Conservation (phyloP, 2,329 filamentous ascomycete genomes). For the Trichoderma sp. region DNA sequence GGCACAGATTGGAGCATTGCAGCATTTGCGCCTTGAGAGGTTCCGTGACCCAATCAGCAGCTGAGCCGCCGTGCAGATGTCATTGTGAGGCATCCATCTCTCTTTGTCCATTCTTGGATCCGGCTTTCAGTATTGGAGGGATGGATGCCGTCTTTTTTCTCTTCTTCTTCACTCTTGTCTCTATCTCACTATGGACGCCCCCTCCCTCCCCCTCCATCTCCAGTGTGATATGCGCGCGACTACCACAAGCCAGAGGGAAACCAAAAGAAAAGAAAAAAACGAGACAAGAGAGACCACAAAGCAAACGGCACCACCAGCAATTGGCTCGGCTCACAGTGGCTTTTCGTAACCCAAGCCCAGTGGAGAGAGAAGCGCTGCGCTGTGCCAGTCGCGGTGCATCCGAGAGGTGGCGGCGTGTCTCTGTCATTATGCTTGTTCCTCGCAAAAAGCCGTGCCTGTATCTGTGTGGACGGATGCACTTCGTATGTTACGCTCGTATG, state of each 20-base stretch:
- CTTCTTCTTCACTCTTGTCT: neutral
- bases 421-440: neutral
- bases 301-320: neutral
- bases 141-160: neutral
- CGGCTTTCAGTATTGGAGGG: constrained; percentile 6
- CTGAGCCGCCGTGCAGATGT: neutral
- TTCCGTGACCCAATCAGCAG: neutral
- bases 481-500: constrained; percentile 14
- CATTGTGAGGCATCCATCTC: constrained; percentile 19
- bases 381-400: constrained; percentile 31
- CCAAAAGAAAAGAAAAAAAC: neutral
- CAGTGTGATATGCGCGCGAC: constrained; percentile 1
- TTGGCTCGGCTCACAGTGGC: constrained; percentile 4
- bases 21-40: neutral
- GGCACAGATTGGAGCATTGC: neutral
- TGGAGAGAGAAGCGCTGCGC: neutral
- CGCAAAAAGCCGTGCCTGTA: neutral
- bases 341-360: neutral
- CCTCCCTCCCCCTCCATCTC: neutral
- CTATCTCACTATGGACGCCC: neutral
- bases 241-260: neutral
- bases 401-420: constrained; percentile 25
- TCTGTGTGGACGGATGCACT: constrained; percentile 9
- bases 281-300: neutral
- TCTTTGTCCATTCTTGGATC: neutral